Evolutionary conservation across 1,284 basidiomycete genomes (phyloP).

Genomic region (Mrakiaceae sp.): DNA sequence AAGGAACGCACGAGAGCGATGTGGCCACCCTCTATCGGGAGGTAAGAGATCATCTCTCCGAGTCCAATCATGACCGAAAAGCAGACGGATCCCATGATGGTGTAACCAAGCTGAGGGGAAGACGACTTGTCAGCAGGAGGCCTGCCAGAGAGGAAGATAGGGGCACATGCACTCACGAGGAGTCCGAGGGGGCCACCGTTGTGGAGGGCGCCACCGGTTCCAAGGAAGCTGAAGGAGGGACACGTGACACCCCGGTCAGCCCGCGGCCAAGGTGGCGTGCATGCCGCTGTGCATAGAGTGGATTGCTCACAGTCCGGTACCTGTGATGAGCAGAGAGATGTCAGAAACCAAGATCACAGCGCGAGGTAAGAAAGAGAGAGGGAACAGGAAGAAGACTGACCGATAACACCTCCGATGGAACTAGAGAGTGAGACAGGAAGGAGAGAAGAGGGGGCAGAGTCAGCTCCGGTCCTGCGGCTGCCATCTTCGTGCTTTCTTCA

Average conservation of each 20-base stretch:
- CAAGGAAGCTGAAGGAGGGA: background rate
- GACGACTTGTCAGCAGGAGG: background rate
- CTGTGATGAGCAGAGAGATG: too few species aligned
- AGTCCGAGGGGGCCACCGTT: constrained; percentile 38
- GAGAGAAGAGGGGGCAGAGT: too few species aligned
- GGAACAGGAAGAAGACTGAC: background rate
- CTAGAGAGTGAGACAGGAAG: background rate
- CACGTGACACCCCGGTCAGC: too few species aligned
- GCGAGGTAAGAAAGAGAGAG: background rate
- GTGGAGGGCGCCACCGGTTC: constrained; percentile 21
- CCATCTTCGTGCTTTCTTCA: background rate
- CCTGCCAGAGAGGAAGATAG: constrained; percentile 2
- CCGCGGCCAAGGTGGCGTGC: too few species aligned
- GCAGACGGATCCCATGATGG: constrained; percentile 32
- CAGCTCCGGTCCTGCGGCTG: background rate
- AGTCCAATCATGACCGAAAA: constrained; percentile 20
- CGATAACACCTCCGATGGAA: background rate
- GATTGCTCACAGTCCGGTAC: too few species aligned
- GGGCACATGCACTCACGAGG: constrained; percentile 27
- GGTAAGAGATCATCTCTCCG: constrained; percentile 26
- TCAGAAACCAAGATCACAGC: too few species aligned
- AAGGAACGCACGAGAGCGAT: constrained; percentile 47
- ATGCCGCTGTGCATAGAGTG: too few species aligned
- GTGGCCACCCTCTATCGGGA: constrained; percentile 51
- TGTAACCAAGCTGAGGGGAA: background rate